These are phyloP conservation scores for Boletus tomentosulus DNA, from an alignment of 768 basidiomycete genomes.

Conservation along the genomic window DNA sequence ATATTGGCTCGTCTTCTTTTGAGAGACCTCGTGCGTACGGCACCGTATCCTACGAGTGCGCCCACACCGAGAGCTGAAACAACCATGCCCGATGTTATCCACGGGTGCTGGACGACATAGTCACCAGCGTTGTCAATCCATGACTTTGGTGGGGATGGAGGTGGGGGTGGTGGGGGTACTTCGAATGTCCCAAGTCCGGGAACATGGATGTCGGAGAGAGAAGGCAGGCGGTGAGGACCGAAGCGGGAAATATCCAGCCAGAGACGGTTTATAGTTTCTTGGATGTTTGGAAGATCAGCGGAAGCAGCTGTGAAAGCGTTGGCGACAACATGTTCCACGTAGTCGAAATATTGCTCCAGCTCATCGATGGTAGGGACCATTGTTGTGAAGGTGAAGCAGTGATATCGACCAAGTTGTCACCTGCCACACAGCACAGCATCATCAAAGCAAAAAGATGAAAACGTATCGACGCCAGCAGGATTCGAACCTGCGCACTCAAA, in stretches of 20 bases:
- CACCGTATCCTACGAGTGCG: constrained; percentile 55
- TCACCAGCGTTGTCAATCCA: constrained; percentile 43
- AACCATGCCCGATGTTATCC: constrained; percentile 51
- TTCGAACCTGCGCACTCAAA: constrained; percentile 68
- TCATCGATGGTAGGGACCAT: constrained; percentile 52
- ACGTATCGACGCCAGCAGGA: constrained; percentile 55
- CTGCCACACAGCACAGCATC: constrained; percentile 14
- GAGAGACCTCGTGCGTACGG: constrained; percentile 18
- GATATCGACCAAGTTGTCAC: not conserved
- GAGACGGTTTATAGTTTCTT: constrained; percentile 61
- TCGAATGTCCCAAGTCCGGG: constrained; percentile 70
- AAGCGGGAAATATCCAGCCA: constrained; percentile 81
- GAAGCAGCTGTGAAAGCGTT: constrained; percentile 53
- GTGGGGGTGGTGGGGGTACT: constrained; percentile 57
- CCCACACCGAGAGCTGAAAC: constrained; percentile 58
- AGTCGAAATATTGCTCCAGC: constrained; percentile 66
- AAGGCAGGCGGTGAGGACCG: constrained; percentile 51
- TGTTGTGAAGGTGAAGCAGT: not conserved
- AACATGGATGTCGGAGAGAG: constrained; percentile 50
- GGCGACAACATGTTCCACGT: constrained; percentile 59
- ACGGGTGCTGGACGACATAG: constrained; percentile 59
- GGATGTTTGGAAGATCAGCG: constrained; percentile 57
- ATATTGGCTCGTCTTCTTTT: constrained; percentile 22
- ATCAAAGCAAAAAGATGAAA: not conserved
- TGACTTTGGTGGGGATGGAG: constrained; percentile 51